A percentile compares a stretch with the other conserved stretches of the same genome.
Conservation (phyloP, 2,329 filamentous ascomycete species). For the Fusarium sp. region DNA sequence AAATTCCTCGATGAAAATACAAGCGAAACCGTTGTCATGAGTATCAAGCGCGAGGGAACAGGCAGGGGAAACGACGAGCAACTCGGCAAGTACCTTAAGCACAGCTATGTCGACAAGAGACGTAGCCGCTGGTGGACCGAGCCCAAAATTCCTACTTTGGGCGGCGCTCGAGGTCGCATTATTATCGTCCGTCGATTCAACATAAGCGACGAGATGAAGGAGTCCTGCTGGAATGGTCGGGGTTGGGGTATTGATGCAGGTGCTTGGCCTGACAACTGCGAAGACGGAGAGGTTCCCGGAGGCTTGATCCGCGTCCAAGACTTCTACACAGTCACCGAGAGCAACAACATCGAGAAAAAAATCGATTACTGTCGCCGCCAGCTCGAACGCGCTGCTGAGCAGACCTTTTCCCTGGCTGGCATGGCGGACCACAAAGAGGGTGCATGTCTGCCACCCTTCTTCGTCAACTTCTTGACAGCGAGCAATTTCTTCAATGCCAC, state of each 20-base stretch:
- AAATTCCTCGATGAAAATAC: conserved; percentile 83
- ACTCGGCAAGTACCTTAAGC: conserved; percentile 78
- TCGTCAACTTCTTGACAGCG: conserved; percentile 89
- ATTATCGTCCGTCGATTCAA: conserved; percentile 86
- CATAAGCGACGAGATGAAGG: conserved; percentile 67
- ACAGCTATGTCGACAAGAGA: conserved; percentile 74
- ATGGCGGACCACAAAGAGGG: conserved; percentile 47
- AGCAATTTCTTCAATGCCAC: conserved; percentile 94
- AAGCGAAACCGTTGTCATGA: conserved; percentile 86
- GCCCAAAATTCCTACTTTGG: conserved; percentile 81
- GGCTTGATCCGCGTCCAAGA: conserved; percentile 90
- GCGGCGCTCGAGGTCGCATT: conserved; percentile 83
- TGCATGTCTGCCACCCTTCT: conserved; percentile 71
- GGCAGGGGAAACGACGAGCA: conserved; percentile 84
- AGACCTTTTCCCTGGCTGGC: conserved; percentile 60
- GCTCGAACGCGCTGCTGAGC: conserved; percentile 77
- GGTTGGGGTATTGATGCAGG: conserved; percentile 73
- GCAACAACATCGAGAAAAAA: conserved; percentile 83
- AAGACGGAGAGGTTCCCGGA: conserved; percentile 76
- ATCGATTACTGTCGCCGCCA: conserved; percentile 80
- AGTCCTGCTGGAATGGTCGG: conserved; percentile 62
- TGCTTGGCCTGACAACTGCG: conserved; percentile 89
- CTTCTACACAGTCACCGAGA: conserved; percentile 89
- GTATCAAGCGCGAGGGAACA: conserved; percentile 90
- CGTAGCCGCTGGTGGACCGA: conserved; percentile 81